A percentile compares a stretch with the other conserved stretches of the same genome.
phyloP scores from a whole-genome alignment of 768 basidiomycete genomes.

The Naganishia vaughanmartiniae region DNA sequence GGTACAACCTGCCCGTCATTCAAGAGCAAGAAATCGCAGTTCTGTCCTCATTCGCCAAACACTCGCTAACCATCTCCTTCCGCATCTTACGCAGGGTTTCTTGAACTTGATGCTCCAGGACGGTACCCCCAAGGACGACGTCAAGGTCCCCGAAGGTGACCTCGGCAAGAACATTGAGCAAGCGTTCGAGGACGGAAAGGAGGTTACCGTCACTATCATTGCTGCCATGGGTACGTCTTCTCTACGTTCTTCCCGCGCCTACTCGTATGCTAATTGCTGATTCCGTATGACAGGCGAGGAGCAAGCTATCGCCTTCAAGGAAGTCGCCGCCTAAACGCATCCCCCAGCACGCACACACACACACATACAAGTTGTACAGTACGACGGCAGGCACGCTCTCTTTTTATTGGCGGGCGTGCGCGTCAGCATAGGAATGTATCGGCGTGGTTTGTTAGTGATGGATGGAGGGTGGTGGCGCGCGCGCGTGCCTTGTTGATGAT shows the following conservation, averaged over 20 bases:
- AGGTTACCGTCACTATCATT: slow-evolving; percentile 64
- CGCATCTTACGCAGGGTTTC: slow-evolving; percentile 61
- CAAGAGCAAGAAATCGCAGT: background rate
- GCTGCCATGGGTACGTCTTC: slow-evolving; percentile 67
- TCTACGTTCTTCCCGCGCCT: too few species aligned
- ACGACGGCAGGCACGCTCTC: background rate
- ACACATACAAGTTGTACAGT: slow-evolving; percentile 19
- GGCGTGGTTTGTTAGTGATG: background rate
- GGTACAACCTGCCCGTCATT: too few species aligned
- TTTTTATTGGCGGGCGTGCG: background rate
- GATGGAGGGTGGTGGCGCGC: too few species aligned
- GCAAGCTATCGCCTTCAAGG: slow-evolving; percentile 84
- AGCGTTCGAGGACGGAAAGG: slow-evolving; percentile 81
- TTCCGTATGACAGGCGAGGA: slow-evolving; percentile 61
- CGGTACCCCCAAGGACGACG: slow-evolving; percentile 83
- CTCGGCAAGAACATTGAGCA: slow-evolving; percentile 68
- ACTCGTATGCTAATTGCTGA: slow-evolving; percentile 19
- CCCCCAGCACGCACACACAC: too few species aligned
- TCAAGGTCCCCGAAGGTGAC: slow-evolving; percentile 82
- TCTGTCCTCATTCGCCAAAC: too few species aligned
- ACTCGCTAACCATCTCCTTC: slow-evolving; percentile 24
- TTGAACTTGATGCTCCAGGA: slow-evolving; percentile 88
- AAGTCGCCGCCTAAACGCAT: slow-evolving; percentile 55
- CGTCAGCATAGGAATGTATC: slow-evolving; percentile 3
- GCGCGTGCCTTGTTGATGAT: too few species aligned